phyloP scores from a whole-genome alignment of 495 filamentous ascomycete genomes.

The Tuber borchii region DNA sequence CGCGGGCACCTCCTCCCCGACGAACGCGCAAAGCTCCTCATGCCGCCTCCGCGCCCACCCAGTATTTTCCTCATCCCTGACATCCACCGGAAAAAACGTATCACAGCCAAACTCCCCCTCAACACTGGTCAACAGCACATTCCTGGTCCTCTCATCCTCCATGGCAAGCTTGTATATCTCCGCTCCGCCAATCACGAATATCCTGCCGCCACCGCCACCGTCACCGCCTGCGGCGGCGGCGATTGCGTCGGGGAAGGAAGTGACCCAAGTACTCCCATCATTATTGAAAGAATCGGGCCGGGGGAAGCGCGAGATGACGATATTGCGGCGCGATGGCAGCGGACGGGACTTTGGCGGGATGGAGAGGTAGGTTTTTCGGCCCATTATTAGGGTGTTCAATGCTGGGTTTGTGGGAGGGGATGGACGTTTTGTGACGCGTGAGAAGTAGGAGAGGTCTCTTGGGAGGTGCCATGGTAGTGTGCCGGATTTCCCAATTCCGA shows the following conservation, averaged over 20 bases:
- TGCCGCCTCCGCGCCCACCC: slow-evolving; percentile 51
- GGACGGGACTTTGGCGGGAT: slow-evolving; percentile 74
- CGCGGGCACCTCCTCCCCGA: slow-evolving; percentile 53
- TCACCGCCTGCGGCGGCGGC: slow-evolving; percentile 40
- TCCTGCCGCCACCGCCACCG: slow-evolving; percentile 45
- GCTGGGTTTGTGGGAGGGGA: slow-evolving; percentile 20
- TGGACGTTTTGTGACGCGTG: slow-evolving; percentile 70
- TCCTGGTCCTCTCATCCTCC: slow-evolving; percentile 45
- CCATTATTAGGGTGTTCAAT: slow-evolving; percentile 86
- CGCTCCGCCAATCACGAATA: slow-evolving; percentile 85
- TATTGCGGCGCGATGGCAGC: slow-evolving; percentile 65
- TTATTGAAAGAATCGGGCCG: neutral
- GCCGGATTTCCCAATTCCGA: slow-evolving; percentile 79
- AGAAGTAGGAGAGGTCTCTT: slow-evolving; percentile 89
- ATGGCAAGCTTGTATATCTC: slow-evolving; percentile 74
- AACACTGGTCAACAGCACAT: slow-evolving; percentile 61
- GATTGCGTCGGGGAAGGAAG: slow-evolving; percentile 57
- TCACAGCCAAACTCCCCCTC: slow-evolving; percentile 65
- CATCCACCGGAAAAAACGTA: slow-evolving; percentile 69
- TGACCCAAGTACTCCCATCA: slow-evolving; percentile 29
- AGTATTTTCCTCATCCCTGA: slow-evolving; percentile 44
- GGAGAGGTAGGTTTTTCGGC: slow-evolving; percentile 88
- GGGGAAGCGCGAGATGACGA: slow-evolving; percentile 60
- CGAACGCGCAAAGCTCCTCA: slow-evolving; percentile 52
- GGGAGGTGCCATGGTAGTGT: slow-evolving; percentile 85